Evolutionary conservation across 129 eudicot genomes (phyloP).

Genomic region (Ambrosia artemisiifolia): DNA sequence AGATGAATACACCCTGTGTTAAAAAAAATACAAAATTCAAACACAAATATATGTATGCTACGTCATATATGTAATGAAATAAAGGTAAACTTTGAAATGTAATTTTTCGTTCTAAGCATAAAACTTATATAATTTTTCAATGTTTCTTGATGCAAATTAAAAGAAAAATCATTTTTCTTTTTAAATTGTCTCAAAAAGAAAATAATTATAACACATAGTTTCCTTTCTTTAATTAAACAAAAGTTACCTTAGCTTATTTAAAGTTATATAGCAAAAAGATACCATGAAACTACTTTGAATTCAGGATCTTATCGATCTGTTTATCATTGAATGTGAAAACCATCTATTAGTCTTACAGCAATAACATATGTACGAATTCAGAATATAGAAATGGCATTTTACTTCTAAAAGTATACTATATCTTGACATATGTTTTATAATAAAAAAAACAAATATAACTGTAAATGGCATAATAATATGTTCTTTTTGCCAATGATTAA

Average conservation of each 20-base stretch:
- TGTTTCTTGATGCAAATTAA: neutral
- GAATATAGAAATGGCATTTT: neutral
- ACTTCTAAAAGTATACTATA: neutral
- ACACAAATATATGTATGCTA: too few species aligned
- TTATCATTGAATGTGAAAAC: neutral
- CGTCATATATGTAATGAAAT: too few species aligned
- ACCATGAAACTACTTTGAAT: neutral
- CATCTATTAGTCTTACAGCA: neutral
- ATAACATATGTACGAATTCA: neutral
- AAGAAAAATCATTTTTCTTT: neutral
- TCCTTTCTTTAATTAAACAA: neutral
- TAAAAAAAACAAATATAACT: neutral
- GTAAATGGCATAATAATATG: neutral
- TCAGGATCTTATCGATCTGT: neutral
- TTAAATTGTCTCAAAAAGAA: neutral
- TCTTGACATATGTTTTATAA: neutral
- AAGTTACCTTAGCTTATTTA: neutral
- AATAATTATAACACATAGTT: neutral
- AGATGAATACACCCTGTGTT: too few species aligned
- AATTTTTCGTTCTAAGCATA: neutral
- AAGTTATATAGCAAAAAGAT: neutral
- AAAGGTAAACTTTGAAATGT: too few species aligned
- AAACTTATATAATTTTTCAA: neutral
- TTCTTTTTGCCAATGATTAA: slow-evolving; percentile 3
- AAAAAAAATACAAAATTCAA: too few species aligned